Evolutionary conservation across 2,329 filamentous ascomycete species (phyloP).

Genomic region (Nemania abortiva): DNA sequence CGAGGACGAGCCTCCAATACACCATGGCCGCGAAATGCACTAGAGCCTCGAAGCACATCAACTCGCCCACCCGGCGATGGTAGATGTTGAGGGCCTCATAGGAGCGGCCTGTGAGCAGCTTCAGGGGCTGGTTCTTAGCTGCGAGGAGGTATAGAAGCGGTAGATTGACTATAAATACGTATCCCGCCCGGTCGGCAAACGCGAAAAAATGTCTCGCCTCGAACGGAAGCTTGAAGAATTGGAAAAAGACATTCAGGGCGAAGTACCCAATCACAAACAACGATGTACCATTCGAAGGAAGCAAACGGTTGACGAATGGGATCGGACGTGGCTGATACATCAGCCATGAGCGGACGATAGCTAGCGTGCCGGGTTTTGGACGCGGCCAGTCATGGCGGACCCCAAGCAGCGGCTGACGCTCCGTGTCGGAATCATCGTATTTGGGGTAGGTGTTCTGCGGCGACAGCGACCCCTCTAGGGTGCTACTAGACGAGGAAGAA

Average conservation of each 20-base stretch:
- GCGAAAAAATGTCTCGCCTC: constrained; percentile 65
- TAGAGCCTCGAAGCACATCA: constrained; percentile 69
- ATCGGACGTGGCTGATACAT: constrained; percentile 70
- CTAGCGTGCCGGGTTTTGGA: constrained; percentile 15
- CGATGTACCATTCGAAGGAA: constrained; percentile 69
- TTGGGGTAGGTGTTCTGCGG: constrained; percentile 43
- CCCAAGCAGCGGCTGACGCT: constrained; percentile 53
- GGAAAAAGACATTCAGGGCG: constrained; percentile 68
- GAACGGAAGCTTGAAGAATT: constrained; percentile 64
- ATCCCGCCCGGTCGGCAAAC: constrained; percentile 68
- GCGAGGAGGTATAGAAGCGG: constrained; percentile 71
- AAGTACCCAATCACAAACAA: constrained; percentile 65
- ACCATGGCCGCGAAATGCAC: constrained; percentile 69
- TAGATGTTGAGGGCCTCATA: constrained; percentile 76
- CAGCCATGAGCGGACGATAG: constrained; percentile 50
- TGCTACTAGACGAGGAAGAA: constrained; percentile 51
- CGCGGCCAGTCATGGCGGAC: background rate
- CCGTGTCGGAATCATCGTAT: constrained; percentile 49
- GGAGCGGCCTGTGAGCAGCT: constrained; percentile 70
- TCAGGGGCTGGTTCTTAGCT: constrained; percentile 75
- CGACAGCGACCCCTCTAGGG: constrained; percentile 46
- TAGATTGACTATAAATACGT: constrained; percentile 63
- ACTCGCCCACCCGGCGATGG: constrained; percentile 72
- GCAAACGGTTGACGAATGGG: constrained; percentile 66
- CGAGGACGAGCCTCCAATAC: constrained; percentile 65